phyloP scores from a whole-genome alignment of 2,329 filamentous ascomycete species.

The Colletotrichum zoysiae region DNA sequence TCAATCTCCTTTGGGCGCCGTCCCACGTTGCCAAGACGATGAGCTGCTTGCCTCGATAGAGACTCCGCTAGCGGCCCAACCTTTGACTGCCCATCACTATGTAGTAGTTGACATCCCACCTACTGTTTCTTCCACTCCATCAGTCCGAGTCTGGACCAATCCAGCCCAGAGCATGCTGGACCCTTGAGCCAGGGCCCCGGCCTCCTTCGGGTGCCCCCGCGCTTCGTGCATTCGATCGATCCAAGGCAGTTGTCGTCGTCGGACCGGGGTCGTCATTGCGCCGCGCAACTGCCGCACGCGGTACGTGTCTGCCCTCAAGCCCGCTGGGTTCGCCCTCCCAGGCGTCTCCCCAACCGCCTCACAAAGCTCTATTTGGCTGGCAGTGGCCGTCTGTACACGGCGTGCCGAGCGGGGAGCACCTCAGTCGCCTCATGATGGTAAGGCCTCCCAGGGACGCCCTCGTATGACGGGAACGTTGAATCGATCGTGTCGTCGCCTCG shows the following conservation, averaged over 20 bases:
- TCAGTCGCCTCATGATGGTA: conserved; percentile 14
- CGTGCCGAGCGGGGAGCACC: not conserved
- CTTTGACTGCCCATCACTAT: not conserved
- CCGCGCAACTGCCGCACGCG: conserved; percentile 18
- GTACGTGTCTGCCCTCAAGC: not conserved
- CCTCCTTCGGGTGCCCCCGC: conserved; percentile 2
- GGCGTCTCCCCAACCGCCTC: conserved; percentile 9
- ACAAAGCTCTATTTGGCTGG: conserved; percentile 19
- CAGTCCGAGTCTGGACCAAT: conserved; percentile 13
- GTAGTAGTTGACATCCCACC: no score
- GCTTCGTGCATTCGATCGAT: conserved; percentile 27
- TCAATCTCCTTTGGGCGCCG: conserved; percentile 22
- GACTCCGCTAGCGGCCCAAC: conserved; percentile 22
- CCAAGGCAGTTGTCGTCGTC: conserved; percentile 21
- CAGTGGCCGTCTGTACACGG: conserved; percentile 17
- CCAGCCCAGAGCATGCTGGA: not conserved
- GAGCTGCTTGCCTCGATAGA: conserved; percentile 7
- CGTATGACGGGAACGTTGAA: conserved; percentile 4
- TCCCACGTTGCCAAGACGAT: conserved; percentile 32
- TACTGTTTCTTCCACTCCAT: not conserved
- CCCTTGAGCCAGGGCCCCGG: conserved; percentile 13
- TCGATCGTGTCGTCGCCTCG: conserved; percentile 20
- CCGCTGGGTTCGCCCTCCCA: conserved; percentile 52
- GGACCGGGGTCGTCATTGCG: not conserved
- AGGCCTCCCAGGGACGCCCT: conserved; percentile 22